Evolutionary conservation across 2,329 filamentous ascomycete species (phyloP).

Genomic region (Aureobasidium zeae): DNA sequence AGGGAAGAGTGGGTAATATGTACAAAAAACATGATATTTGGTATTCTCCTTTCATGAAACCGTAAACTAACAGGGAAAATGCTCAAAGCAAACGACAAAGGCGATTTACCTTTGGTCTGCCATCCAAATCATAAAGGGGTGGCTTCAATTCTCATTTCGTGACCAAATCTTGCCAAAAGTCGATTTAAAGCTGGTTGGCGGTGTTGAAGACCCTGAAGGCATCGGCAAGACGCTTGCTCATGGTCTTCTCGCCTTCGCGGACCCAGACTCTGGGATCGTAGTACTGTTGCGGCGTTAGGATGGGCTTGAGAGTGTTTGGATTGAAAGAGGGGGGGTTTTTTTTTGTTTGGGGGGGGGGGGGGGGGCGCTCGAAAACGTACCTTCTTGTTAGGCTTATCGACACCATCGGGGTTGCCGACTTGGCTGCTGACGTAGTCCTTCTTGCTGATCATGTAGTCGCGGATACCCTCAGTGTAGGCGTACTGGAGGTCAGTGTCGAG

Average conservation of each 20-base stretch:
- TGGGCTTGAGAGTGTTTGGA: constrained; percentile 18
- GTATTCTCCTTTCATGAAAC: no score
- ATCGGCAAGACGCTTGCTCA: constrained; percentile 69
- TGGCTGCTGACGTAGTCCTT: constrained; percentile 83
- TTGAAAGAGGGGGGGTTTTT: no score
- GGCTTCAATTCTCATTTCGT: constrained; percentile 1
- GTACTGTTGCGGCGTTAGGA: constrained; percentile 26
- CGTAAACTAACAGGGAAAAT: no score
- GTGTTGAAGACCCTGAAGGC: constrained; percentile 91
- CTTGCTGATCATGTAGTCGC: constrained; percentile 89
- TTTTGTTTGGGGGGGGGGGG: background rate
- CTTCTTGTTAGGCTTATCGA: constrained; percentile 99
- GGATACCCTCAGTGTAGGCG: constrained; percentile 84
- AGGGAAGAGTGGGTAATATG: no score
- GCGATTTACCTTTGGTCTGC: constrained; percentile 14
- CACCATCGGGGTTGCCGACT: constrained; percentile 91
- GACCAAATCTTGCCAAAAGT: background rate
- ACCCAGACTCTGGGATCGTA: constrained; percentile 85
- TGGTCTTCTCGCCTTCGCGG: constrained; percentile 93
- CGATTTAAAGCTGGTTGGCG: constrained; percentile 58
- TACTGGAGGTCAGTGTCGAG: constrained; percentile 96
- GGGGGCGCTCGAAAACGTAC: constrained; percentile 18
- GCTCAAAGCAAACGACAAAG: no score
- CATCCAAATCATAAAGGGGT: no score
- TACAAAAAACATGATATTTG: no score